Base-by-base conservation (phyloP, 306 rosid genomes). In the Morella rubra region DNA sequence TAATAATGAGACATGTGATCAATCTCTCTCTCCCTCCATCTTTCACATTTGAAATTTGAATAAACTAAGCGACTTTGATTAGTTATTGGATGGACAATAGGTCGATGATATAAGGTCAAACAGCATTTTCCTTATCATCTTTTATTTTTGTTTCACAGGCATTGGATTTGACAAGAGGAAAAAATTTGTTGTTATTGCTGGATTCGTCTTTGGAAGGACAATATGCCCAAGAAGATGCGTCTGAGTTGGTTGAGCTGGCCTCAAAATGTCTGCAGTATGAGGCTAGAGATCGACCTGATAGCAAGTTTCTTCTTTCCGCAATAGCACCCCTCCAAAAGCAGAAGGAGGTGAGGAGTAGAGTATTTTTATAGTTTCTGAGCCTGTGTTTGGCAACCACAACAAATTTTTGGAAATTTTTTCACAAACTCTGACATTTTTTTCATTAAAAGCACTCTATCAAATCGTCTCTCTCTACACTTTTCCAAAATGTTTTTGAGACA, bases 161-260 rank as follows among this genome's bases (percentile, higher is more conserved):
- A 66, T 80, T 94, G 81, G 98, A 94, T 83, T 79, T 94, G 73
- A 91, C 91, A 81, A 87, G 93, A 80, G 98, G 93, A 52, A 87
- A 92, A 86, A 94, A 87, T 81, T 86, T 86, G 27, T 80, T 89
- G 77, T 75, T 89, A 82, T 79, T 94, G 84, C 90, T 94, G 97
- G 98, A 92, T 83, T 94, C 98, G 18, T 92, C 98, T 62, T 84
- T 94, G 71, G 97, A 94, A 84, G 98, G 98, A 78, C 95, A 94
- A 80, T 94, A 92, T 67, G 85, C 82, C 24, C 83, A 91, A 56
- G 96, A 91, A 72, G 98, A 94, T 83, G 98, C 98, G 9, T 89
- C 93, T 41, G 84, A 86, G 77, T 84, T 92, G 90, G 93, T 94
- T 79, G 96, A 94, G 71, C 93, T 94, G 59, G 95, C 98, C 49